phyloP scores from a whole-genome alignment of 2,329 filamentous ascomycete species.

The Ceratocystis eucalypticola region DNA sequence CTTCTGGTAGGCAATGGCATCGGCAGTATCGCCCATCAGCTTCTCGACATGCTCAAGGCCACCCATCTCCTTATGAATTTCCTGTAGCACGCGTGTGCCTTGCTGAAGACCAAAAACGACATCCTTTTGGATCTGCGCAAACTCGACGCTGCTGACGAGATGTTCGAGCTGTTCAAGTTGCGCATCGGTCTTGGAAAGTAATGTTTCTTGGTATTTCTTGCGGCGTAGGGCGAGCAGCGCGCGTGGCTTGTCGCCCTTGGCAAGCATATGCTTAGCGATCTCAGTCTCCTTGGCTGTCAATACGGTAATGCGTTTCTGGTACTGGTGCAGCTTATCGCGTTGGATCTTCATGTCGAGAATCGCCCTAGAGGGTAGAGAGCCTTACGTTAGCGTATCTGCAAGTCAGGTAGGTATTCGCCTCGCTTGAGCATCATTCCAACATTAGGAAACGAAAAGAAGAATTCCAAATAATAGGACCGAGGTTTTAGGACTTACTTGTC shows the following conservation, averaged over 20 bases:
- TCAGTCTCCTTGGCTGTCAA: slow-evolving; percentile 79
- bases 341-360: slow-evolving; percentile 97
- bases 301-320: slow-evolving; percentile 77
- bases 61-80: slow-evolving; percentile 93
- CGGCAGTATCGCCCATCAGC: slow-evolving; percentile 81
- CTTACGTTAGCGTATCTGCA: neutral
- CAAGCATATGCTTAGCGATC: slow-evolving; percentile 71
- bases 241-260: slow-evolving; percentile 61
- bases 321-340: slow-evolving; percentile 92
- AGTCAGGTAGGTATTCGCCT: neutral
- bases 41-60: slow-evolving; percentile 89
- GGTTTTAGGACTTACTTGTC: slow-evolving; percentile 54
- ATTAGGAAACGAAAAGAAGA: neutral
- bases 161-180: slow-evolving; percentile 91
- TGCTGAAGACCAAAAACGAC: slow-evolving; percentile 85
- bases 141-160: slow-evolving; percentile 80
- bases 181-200: slow-evolving; percentile 76
- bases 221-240: slow-evolving; percentile 79
- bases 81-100: slow-evolving; percentile 74
- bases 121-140: slow-evolving; percentile 93
- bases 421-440: neutral
- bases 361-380: slow-evolving; percentile 43
- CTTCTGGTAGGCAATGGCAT: slow-evolving; percentile 87
- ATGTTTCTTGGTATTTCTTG: slow-evolving; percentile 92
- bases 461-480: neutral